These are phyloP conservation scores for Rhizophagus sp. DNA, from an alignment of 192 early-diverging fungal species.

Conservation along the genomic window DNA sequence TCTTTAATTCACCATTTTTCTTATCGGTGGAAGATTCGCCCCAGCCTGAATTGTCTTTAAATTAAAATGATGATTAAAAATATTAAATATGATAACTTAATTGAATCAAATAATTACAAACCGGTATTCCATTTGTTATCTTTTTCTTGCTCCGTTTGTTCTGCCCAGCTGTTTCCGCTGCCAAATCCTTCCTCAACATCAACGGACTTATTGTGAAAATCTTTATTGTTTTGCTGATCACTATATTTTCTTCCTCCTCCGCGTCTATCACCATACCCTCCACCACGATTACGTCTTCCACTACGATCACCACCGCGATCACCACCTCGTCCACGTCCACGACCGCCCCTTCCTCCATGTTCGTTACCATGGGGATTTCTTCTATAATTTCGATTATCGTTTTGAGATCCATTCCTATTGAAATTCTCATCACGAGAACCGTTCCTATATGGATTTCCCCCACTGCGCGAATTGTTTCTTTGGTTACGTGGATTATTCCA, in stretches of 20 bases:
- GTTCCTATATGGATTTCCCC: not conserved
- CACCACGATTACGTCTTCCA: not conserved
- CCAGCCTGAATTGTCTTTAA: not conserved
- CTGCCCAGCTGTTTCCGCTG: slow-evolving; percentile 9
- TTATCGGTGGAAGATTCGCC: not conserved
- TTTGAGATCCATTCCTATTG: not conserved
- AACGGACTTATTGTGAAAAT: not conserved
- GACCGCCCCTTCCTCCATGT: not conserved
- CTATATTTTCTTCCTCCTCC: not conserved
- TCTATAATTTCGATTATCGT: not conserved
- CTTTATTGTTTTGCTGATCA: not conserved
- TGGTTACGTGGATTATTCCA: slow-evolving; percentile 21
- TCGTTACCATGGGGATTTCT: not conserved
- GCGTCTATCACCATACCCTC: not conserved
- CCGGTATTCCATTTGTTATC: not conserved
- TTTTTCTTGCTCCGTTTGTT: not conserved
- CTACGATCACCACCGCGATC: not conserved
- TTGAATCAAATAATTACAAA: not conserved
- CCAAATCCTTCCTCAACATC: not conserved
- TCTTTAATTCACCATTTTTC: not conserved
- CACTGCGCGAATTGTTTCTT: slow-evolving; percentile 6
- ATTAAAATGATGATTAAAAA: not conserved
- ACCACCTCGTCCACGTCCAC: not conserved
- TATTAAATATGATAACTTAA: not conserved
- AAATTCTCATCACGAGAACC: not conserved